Evolutionary conservation across 2,329 filamentous ascomycete genomes (phyloP), one percentile per base, ranked within the genome.

Genomic region (Paecilomyces variotii): DNA sequence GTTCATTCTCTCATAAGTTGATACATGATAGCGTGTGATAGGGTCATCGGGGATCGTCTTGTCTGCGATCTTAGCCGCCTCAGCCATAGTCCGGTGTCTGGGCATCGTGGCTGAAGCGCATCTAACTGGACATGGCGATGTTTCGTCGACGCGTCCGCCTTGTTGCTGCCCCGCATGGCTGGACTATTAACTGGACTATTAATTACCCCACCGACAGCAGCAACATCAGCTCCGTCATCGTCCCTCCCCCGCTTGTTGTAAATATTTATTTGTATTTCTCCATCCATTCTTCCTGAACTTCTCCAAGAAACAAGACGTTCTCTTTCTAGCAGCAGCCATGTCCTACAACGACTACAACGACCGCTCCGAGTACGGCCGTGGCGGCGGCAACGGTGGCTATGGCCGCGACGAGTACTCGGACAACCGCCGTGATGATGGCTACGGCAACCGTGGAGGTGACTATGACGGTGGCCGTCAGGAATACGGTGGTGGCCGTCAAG

Each of bases 331-430:
- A 45, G 39, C 54, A 56, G 56, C 19, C 50, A 61, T 61, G 60
- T 61, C 60, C 53, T 63, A 64, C 49, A 63, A 57, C 54, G 53
- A 63, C 50, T 55, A 60, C 51, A 60, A 60, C 45, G 58, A 62
- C 24, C 53, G 58, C 26, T 60, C 64, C 58, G 57, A 61, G 11
- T 62, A 61, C 39, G 60, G 61, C 50, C 56, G 60, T 24, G 61
- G 62, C 6, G 60, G 63, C 45, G 63, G 64, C 11, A 49, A 63
- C n/a, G 58, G 59, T 9, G 54, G 56, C 26, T 50, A 54, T 56
- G 12, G 54, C 52, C 56, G 57, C 9, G 60, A 60, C 49, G 57
- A 61, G 49, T 62, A 63, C 53, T 28, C 53, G 30, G 56, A 50
- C 25, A 56, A 60, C 25, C 57, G 59, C 19, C 58, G 61, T 26